Percentiles rank a stretch among this genome's conserved stretches.
Conservation (phyloP, 495 filamentous ascomycete species). For the Glonium stellatum region DNA sequence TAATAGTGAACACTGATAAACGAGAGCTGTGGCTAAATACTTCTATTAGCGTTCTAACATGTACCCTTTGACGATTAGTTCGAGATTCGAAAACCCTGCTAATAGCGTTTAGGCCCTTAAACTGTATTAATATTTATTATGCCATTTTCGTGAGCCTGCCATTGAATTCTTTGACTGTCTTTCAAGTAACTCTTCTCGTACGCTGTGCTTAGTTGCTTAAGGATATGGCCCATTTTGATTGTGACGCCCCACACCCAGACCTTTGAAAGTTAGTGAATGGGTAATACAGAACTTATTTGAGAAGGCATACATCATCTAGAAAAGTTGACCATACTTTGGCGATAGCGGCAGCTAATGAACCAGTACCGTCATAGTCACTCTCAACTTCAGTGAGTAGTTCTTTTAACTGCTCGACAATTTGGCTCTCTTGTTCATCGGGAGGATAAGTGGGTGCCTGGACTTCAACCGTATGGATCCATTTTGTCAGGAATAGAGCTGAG, state of each 20-base stretch:
- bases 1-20: too few relatives aligned
- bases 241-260: conserved; percentile 20
- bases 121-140: too few relatives aligned
- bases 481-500: conserved; percentile 13
- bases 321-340: conserved; percentile 1
- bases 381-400: conserved; percentile 10
- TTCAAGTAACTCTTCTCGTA: conserved; percentile 6
- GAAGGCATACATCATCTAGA: not conserved
- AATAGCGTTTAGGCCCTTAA: too few relatives aligned
- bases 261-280: not conserved
- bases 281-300: conserved; percentile 1
- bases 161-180: not conserved
- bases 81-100: too few relatives aligned
- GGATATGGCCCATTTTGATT: conserved; percentile 8
- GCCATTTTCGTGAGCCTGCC: too few relatives aligned
- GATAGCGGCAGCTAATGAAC: conserved; percentile 12
- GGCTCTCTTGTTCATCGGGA: conserved; percentile 7
- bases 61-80: too few relatives aligned
- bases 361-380: conserved; percentile 7
- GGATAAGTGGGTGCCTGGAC: not conserved
- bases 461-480: conserved; percentile 18
- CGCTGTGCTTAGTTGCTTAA: conserved; percentile 3
- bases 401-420: conserved; percentile 5
- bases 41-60: too few relatives aligned
- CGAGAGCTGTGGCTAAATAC: too few relatives aligned